A percentile compares a stretch with the other conserved stretches of the same genome.
Conservation (phyloP, 2,329 filamentous ascomycete genomes). For the Metarhizium guizhouense region DNA sequence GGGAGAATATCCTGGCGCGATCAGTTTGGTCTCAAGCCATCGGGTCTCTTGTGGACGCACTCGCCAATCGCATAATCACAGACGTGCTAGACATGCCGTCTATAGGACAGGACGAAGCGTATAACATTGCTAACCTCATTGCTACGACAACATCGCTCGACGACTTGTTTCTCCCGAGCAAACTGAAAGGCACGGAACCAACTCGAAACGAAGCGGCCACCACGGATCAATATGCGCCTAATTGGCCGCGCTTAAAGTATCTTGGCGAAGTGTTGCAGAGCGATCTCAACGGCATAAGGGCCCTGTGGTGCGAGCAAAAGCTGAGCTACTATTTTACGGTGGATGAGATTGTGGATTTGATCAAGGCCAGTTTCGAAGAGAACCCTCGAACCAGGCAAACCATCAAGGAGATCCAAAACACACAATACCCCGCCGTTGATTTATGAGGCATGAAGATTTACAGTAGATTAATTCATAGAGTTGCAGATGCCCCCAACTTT, state of each 20-base stretch:
- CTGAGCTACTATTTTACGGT: constrained; percentile 53
- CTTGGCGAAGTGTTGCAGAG: constrained; percentile 57
- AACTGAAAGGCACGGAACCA: constrained; percentile 16
- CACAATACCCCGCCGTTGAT: constrained; percentile 30
- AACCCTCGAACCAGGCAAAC: constrained; percentile 50
- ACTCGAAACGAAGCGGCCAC: constrained; percentile 36
- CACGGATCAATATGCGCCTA: constrained; percentile 51
- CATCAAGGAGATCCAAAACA: constrained; percentile 47
- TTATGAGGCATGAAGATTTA: neutral
- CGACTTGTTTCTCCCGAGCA: constrained; percentile 46
- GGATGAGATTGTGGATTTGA: constrained; percentile 53
- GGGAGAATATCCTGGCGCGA: constrained; percentile 48
- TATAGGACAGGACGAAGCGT: constrained; percentile 56
- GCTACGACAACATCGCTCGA: constrained; percentile 48
- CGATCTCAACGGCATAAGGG: constrained; percentile 54
- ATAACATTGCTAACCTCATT: constrained; percentile 51
- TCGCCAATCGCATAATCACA: constrained; percentile 49
- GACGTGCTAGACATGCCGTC: constrained; percentile 54
- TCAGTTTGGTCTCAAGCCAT: constrained; percentile 56
- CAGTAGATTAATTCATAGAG: no score
- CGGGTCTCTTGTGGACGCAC: constrained; percentile 48
- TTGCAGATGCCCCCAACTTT: no score
- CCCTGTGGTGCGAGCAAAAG: constrained; percentile 57
- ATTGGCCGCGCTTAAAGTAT: constrained; percentile 57
- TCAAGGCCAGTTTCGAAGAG: constrained; percentile 55